Base-by-base conservation (phyloP, 2,329 filamentous ascomycete genomes). In the Colletotrichum sp. region DNA sequence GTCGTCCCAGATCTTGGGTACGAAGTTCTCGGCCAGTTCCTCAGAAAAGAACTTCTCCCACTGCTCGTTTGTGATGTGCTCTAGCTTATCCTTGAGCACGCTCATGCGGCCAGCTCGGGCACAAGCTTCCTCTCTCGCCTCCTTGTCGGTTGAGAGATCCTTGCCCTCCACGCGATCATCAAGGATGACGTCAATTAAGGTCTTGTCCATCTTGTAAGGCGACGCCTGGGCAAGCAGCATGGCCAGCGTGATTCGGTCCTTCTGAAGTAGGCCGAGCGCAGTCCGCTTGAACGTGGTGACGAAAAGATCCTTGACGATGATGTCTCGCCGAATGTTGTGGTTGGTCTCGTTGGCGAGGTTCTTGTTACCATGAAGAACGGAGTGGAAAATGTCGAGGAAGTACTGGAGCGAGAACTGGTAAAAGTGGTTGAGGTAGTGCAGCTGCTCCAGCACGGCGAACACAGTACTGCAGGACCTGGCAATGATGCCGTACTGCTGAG, bases 381-480 rank as follows among this genome's bases (percentile, higher is more conserved):
- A 92, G 82, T 98, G 95, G 90, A 99, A 99, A 79, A 99, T 99
- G 83, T 98, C 95, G 71, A 98, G 91, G 86, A 99, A 99, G 86
- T 98, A 99, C 84, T 98, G 96, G 75, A 99, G 90, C 48, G 97
- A 99, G 89, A 99, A 99, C 83, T 98, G 97, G 85, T 99, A 99
- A 86, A 98, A 98, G 88, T 98, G 97, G 84, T 99, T 98, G 83
- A 99, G 93, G 82, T 98, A 97, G 85, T 98, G 96, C 73, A 99
- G 91, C 84, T 99, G 96, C 86, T 99, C 97, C 76, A 99, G 89
- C 16, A 99, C 95, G 36, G 97, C 96, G 83, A 98, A 99, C 56
- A 99, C 96, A 71, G 97, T 96, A 86, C 96, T 98, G 90, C 97
- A 99, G 56, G 97, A 96, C 80, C 93, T 92, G 72, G 97, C 97